Percentiles rank a stretch among this genome's conserved stretches.
These are phyloP conservation scores for Aspergillus novoparasiticus DNA, from an alignment of 2,329 filamentous ascomycete genomes.

Conservation along the genomic window DNA sequence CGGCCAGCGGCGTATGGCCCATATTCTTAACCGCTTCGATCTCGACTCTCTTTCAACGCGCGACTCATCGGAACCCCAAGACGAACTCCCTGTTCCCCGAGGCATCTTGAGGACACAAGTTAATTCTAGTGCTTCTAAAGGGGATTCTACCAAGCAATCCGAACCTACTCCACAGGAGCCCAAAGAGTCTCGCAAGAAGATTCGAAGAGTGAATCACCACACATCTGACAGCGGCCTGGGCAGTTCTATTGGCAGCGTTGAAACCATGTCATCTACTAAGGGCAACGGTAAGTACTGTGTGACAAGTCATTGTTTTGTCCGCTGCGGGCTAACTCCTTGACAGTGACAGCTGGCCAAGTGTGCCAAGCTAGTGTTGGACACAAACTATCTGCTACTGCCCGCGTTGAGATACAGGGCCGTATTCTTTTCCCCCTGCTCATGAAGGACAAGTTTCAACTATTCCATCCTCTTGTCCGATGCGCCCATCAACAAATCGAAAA, in stretches of 20 bases:
- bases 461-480: constrained; percentile 76
- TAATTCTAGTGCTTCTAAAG: constrained; percentile 42
- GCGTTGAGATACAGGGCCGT: constrained; percentile 76
- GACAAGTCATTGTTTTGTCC: constrained; percentile 37
- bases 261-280: constrained; percentile 46
- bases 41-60: constrained; percentile 55
- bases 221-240: constrained; percentile 87
- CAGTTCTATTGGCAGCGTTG: constrained; percentile 70
- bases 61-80: constrained; percentile 51
- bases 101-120: constrained; percentile 62
- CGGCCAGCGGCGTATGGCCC: constrained; percentile 67
- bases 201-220: constrained; percentile 57
- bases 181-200: constrained; percentile 28
- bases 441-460: constrained; percentile 73
- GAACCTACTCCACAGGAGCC: constrained; percentile 35
- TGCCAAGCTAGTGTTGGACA: constrained; percentile 42
- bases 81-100: constrained; percentile 62
- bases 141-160: constrained; percentile 33
- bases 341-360: constrained; percentile 29
- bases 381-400: constrained; percentile 68
- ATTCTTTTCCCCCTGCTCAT: constrained; percentile 77
- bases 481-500: constrained; percentile 77
- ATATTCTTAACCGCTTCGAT: constrained; percentile 68
- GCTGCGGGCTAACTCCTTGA: constrained; percentile 16
- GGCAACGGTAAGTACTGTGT: constrained; percentile 39